Evolutionary conservation across 768 basidiomycete species (phyloP).

Genomic region (Scleroderma bovista): DNA sequence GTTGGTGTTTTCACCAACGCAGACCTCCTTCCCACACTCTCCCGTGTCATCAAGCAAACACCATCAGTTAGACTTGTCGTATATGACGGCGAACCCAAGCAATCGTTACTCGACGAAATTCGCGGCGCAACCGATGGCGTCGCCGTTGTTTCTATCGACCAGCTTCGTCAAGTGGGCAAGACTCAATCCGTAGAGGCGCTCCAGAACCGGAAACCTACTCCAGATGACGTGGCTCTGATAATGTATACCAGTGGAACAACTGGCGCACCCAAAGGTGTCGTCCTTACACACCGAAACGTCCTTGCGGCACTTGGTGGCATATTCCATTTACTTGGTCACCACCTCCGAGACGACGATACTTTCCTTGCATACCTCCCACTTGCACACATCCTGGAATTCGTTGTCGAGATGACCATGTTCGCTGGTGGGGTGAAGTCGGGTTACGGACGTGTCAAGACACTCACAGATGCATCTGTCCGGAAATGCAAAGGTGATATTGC

Average conservation of each 20-base stretch:
- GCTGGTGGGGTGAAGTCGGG: constrained; percentile 78
- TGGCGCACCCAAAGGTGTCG: constrained; percentile 91
- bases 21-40: constrained; percentile 76
- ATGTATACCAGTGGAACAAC: constrained; percentile 92
- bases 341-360: constrained; percentile 22
- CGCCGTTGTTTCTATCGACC: constrained; percentile 57
- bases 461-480: constrained; percentile 90
- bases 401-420: constrained; percentile 78
- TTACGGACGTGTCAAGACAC: constrained; percentile 91
- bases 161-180: constrained; percentile 66
- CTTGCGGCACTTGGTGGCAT: constrained; percentile 85
- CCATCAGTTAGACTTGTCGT: constrained; percentile 75
- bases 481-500: constrained; percentile 84
- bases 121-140: constrained; percentile 50
- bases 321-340: constrained; percentile 59
- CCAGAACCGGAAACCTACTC: constrained; percentile 43
- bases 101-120: constrained; percentile 55
- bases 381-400: constrained; percentile 93
- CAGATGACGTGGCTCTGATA: constrained; percentile 55
- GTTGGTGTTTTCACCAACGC: constrained; percentile 88
- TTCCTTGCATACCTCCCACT: constrained; percentile 92
- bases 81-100: constrained; percentile 70
- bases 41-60: constrained; percentile 64
- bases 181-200: constrained; percentile 46
- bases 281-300: constrained; percentile 83